Percentiles rank a stretch among this genome's conserved stretches.
These are phyloP conservation scores for Voacanga thouarsii DNA, from an alignment of 257 asterid genomes.

Conservation along the genomic window DNA sequence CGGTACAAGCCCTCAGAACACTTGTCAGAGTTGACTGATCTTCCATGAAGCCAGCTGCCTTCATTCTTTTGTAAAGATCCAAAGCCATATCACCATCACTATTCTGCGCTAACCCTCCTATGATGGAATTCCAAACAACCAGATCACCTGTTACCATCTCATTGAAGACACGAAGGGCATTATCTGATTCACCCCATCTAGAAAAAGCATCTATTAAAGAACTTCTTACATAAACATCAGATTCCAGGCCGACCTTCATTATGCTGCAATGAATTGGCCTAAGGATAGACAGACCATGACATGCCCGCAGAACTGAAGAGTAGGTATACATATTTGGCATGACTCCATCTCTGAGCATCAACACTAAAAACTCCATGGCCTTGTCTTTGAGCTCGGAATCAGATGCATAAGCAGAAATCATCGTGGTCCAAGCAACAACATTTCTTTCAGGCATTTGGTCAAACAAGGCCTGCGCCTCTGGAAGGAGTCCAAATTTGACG, in stretches of 20 bases:
- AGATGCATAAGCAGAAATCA: conserved; percentile 66
- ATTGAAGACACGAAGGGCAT: conserved; percentile 47
- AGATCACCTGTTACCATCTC: conserved; percentile 72
- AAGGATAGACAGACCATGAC: conserved; percentile 41
- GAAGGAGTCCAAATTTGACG: conserved; percentile 60
- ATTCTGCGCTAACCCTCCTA: conserved; percentile 92
- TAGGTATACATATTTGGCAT: conserved; percentile 81
- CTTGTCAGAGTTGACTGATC: conserved; percentile 76
- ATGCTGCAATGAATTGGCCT: conserved; percentile 63
- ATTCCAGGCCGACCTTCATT: conserved; percentile 77
- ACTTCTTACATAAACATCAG: conserved; percentile 81
- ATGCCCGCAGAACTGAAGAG: conserved; percentile 91
- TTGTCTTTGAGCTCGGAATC: conserved; percentile 30
- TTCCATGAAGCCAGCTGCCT: conserved; percentile 53
- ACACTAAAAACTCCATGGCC: conserved; percentile 60
- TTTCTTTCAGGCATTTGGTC: conserved; percentile 63
- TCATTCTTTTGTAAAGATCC: conserved; percentile 70
- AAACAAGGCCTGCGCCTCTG: conserved; percentile 61
- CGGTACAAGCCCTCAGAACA: conserved; percentile 78
- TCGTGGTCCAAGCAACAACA: conserved; percentile 78
- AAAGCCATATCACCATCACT: conserved; percentile 71
- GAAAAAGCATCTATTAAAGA: conserved; percentile 71
- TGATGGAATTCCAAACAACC: conserved; percentile 83
- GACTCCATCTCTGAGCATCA: conserved; percentile 78
- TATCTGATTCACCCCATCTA: conserved; percentile 54